Base-by-base conservation (phyloP, 345 rosid genomes). In the Gossypium longicalyx region DNA sequence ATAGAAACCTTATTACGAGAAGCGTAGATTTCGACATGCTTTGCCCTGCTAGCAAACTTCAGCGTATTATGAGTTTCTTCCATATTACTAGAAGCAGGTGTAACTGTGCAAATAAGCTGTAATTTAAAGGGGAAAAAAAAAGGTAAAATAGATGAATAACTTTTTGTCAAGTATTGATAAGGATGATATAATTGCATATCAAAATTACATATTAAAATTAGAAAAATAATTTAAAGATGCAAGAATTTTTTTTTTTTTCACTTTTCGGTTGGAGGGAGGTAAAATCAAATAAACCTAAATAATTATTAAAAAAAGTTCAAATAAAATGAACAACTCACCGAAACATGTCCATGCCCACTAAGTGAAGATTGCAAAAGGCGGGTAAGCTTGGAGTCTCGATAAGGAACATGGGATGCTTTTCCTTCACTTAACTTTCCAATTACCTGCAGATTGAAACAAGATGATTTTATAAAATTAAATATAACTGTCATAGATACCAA, bases 1-100 rank as follows among this genome's bases (percentile, higher is more conserved):
- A 45, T 76, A 65, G 74, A 78, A 70, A 96, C 99, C 98, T 90
- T 91, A 80, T 96, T 96, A 59, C 99, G 95, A 54, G 97, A 93
- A 70, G 98, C 98, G 85, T 85, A 88, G 63, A 96, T 96, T 80
- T 96, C 99, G 65, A 96, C 95, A 67, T 91, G 86, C 86, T 96
- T 96, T 70, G 99, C 99, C 84, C 99, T 85, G 84, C 91, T 93
- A 72, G 99, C 99, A 76, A 96, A 96, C 85, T 96, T 96, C 81
- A 93, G 74, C n/a, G 99, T 96, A 77, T 96, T 96, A 75, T 96
- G 99, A 59, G 99, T 96, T 87, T 96, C 99, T 82, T 96, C 99
- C 89, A 85, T 79, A 81, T 83, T 96, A 82, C 99, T 93, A 16
- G 99, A 96, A 41, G 99, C 97, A 71, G 99, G 99, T 78, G 99